Evolutionary conservation across 768 basidiomycete species (phyloP).

Genomic region (Amanita rubescens): DNA sequence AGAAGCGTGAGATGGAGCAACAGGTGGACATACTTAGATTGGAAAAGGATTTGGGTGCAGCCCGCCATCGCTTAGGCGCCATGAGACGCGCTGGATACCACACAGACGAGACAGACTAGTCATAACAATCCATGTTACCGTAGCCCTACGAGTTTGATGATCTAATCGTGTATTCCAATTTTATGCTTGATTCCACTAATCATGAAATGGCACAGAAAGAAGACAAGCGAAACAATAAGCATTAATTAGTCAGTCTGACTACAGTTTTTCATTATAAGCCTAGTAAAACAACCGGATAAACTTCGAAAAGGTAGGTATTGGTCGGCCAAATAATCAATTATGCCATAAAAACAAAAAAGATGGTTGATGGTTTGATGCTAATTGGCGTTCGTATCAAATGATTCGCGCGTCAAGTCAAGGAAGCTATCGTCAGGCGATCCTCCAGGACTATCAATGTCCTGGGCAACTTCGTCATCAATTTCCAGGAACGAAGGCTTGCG

Average conservation of each 20-base stretch:
- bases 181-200: neutral
- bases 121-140: neutral
- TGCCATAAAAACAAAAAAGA: slow-evolving; percentile 10
- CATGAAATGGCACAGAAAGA: no score
- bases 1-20: slow-evolving; percentile 97
- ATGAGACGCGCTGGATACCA: slow-evolving; percentile 90
- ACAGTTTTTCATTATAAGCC: slow-evolving; percentile 3
- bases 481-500: slow-evolving; percentile 69
- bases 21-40: slow-evolving; percentile 97
- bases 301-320: neutral
- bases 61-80: slow-evolving; percentile 70
- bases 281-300: slow-evolving; percentile 3
- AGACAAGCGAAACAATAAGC: neutral
- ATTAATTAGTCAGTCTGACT: slow-evolving; percentile 4
- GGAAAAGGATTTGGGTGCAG: slow-evolving; percentile 91
- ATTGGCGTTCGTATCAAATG: slow-evolving; percentile 33
- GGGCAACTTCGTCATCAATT: slow-evolving; percentile 46
- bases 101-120: slow-evolving; percentile 71
- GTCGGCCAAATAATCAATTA: neutral
- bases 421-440: slow-evolving; percentile 33
- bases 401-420: slow-evolving; percentile 43
- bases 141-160: neutral
- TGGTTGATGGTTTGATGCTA: slow-evolving; percentile 10
- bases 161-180: neutral
- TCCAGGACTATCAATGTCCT: slow-evolving; percentile 20